A percentile compares a stretch with the other conserved stretches of the same genome.
Evolutionary conservation across 306 rosid species (phyloP).

Genomic region (Rosa rugosa): DNA sequence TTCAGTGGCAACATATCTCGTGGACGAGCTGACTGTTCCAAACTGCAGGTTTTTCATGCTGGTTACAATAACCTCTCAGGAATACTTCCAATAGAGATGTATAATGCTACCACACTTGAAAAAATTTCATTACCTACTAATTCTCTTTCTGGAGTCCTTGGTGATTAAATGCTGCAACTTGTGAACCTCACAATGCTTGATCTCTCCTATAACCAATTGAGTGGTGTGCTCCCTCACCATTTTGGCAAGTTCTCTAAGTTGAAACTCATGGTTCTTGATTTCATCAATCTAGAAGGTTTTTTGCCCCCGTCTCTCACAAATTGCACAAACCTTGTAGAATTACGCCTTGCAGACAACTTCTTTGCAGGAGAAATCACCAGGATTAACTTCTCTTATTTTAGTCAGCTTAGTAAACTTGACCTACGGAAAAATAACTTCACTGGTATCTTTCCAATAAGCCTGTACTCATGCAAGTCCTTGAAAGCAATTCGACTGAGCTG

Average conservation of each 20-base stretch:
- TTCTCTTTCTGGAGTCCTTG: background rate
- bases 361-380: background rate
- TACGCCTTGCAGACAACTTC: background rate
- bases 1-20: too few species aligned
- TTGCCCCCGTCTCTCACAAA: background rate
- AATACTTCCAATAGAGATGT: background rate
- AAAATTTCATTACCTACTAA: background rate
- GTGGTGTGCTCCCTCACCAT: background rate
- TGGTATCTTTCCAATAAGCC: too few species aligned
- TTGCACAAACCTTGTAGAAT: background rate
- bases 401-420: too few species aligned
- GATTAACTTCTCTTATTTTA: background rate
- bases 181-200: background rate
- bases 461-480: too few species aligned
- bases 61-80: background rate
- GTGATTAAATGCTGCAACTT: background rate
- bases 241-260: background rate
- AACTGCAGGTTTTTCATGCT: too few species aligned
- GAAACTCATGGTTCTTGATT: background rate
- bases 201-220: background rate
- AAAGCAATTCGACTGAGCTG: too few species aligned
- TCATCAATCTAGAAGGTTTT: background rate
- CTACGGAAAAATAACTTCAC: too few species aligned
- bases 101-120: background rate
- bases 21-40: too few species aligned